phyloP scores from a whole-genome alignment of 208 protist species.

The Tetramitus jugosus region DNA sequence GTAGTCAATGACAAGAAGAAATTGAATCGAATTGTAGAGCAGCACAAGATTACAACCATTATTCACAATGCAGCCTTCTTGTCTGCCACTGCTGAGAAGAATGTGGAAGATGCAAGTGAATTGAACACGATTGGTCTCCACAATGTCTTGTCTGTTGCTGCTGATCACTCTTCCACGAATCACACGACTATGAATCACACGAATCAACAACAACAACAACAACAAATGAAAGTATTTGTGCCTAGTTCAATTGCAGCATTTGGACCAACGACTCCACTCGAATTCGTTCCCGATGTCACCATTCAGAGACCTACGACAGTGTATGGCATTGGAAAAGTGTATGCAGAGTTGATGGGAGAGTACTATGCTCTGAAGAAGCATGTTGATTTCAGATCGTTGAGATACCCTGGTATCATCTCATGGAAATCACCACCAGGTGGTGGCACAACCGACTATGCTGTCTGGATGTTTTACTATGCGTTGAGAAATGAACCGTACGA shows the following conservation, averaged over 20 bases:
- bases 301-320: constrained; percentile 70
- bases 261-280: constrained; percentile 55
- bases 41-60: constrained; percentile 52
- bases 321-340: constrained; percentile 73
- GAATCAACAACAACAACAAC: no score
- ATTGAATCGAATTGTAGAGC: constrained; percentile 46
- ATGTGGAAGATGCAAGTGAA: constrained; percentile 52
- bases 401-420: constrained; percentile 71
- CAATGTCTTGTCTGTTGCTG: constrained; percentile 56
- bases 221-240: constrained; percentile 47
- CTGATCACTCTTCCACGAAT: constrained; percentile 16
- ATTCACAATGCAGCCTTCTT: constrained; percentile 66
- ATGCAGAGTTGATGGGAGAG: constrained; percentile 68
- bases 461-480: constrained; percentile 67
- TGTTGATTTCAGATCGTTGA: constrained; percentile 73
- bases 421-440: constrained; percentile 55
- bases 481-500: constrained; percentile 48
- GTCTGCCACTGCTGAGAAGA: constrained; percentile 60
- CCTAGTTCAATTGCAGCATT: constrained; percentile 76
- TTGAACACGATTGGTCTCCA: constrained; percentile 63
- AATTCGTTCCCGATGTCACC: constrained; percentile 59
- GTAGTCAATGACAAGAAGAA: constrained; percentile 39
- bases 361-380: constrained; percentile 62
- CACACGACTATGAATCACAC: background rate
- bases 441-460: constrained; percentile 61